A percentile compares a stretch with the other conserved stretches of the same genome.
Conservation (phyloP, 2,329 filamentous ascomycete genomes). For the Neocucurbitaria cava region DNA sequence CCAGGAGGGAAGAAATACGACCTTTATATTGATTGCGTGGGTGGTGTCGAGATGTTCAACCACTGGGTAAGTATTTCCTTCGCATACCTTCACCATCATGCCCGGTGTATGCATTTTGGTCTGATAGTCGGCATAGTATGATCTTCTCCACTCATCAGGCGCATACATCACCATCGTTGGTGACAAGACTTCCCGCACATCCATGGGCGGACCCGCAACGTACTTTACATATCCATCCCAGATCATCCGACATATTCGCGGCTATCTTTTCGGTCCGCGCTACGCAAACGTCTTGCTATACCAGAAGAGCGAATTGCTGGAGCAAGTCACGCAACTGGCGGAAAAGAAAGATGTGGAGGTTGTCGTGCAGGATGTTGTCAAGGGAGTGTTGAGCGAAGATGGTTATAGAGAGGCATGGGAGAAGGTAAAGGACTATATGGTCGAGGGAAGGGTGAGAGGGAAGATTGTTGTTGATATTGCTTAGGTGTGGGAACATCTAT, state of each 20-base stretch:
- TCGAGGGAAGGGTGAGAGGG: slow-evolving; percentile 36
- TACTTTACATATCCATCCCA: slow-evolving; percentile 42
- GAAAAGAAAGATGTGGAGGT: slow-evolving; percentile 30
- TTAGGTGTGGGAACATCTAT: neutral
- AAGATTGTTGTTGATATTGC: slow-evolving; percentile 39
- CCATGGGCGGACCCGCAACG: slow-evolving; percentile 45
- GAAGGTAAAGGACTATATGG: slow-evolving; percentile 30
- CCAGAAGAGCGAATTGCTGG: slow-evolving; percentile 30
- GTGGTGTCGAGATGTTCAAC: slow-evolving; percentile 56
- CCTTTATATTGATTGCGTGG: slow-evolving; percentile 59
- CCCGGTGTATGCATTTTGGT: neutral
- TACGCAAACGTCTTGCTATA: slow-evolving; percentile 40
- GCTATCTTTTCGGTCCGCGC: slow-evolving; percentile 34
- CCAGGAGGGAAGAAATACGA: slow-evolving; percentile 47
- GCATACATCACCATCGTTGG: slow-evolving; percentile 53
- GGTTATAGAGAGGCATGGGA: slow-evolving; percentile 29
- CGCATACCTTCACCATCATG: neutral
- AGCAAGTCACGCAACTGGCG: slow-evolving; percentile 29
- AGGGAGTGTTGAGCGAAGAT: slow-evolving; percentile 31
- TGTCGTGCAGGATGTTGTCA: slow-evolving; percentile 37
- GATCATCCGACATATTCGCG: slow-evolving; percentile 27
- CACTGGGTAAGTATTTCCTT: slow-evolving; percentile 23
- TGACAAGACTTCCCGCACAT: slow-evolving; percentile 48
- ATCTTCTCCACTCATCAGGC: slow-evolving; percentile 42
- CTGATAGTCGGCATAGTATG: slow-evolving; percentile 12